Percentiles rank a stretch among this genome's conserved stretches.
Evolutionary conservation across 257 asterid species (phyloP).

Genomic region (Parsonsia alboflavescens): DNA sequence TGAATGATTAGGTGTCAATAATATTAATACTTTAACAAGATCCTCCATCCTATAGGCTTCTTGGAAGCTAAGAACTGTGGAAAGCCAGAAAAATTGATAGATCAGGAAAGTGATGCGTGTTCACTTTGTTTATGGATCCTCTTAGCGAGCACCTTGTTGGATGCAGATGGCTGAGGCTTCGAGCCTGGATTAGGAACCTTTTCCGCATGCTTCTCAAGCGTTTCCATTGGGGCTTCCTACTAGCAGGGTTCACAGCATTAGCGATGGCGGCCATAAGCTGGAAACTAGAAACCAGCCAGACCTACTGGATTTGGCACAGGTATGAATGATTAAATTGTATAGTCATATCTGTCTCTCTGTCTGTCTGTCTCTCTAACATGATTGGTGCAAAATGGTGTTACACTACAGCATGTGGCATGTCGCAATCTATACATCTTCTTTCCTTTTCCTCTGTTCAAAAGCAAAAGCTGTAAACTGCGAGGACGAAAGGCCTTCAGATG

Average conservation of each 20-base stretch:
- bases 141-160: neutral
- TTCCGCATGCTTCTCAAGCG: slow-evolving; percentile 54
- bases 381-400: slow-evolving; percentile 28
- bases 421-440: slow-evolving; percentile 70
- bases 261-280: slow-evolving; percentile 87
- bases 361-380: neutral
- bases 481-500: slow-evolving; percentile 37
- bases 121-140: neutral
- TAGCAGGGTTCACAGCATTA: slow-evolving; percentile 60
- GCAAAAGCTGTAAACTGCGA: slow-evolving; percentile 40
- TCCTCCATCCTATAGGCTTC: neutral
- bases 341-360: neutral
- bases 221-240: slow-evolving; percentile 66
- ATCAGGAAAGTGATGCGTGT: neutral
- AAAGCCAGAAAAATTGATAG: neutral
- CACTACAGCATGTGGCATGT: slow-evolving; percentile 95
- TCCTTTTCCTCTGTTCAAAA: slow-evolving; percentile 89
- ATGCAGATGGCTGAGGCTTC: slow-evolving; percentile 60
- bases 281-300: slow-evolving; percentile 64
- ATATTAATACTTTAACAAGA: neutral
- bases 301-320: slow-evolving; percentile 99
- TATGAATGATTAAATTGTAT: slow-evolving; percentile 21
- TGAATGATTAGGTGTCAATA: neutral
- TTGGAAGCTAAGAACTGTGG: neutral
- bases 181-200: slow-evolving; percentile 44